Conservation (phyloP, 805 yeast genomes). For the Lipomyces oligophaga region DNA sequence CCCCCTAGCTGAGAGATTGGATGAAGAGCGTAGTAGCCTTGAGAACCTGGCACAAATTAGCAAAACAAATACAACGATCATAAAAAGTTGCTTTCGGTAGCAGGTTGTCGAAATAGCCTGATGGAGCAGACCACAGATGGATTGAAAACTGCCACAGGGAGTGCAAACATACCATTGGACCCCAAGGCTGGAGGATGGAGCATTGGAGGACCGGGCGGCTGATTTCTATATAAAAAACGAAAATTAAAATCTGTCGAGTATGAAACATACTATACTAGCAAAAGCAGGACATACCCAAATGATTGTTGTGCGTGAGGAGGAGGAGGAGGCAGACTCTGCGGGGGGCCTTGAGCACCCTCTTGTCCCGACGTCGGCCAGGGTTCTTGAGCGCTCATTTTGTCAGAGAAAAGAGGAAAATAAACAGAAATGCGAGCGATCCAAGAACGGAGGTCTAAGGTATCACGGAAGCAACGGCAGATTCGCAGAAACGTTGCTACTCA, state of each 20-base stretch:
- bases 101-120: too few relatives aligned
- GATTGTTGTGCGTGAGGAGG: conserved; percentile 33
- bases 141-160: too few relatives aligned
- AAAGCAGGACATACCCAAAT: conserved; percentile 30
- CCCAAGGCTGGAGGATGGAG: conserved; percentile 36
- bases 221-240: conserved; percentile 25
- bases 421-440: too few relatives aligned
- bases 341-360: conserved; percentile 21
- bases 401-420: too few relatives aligned
- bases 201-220: conserved; percentile 36
- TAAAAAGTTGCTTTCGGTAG: too few relatives aligned
- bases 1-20: conserved; percentile 34
- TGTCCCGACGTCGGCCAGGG: conserved; percentile 26
- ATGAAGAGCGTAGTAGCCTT: conserved; percentile 33
- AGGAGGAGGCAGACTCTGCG: conserved; percentile 23
- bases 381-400: conserved; percentile 16
- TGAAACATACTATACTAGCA: conserved; percentile 23
- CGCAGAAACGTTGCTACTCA: too few relatives aligned
- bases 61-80: too few relatives aligned
- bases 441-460: too few relatives aligned
- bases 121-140: too few relatives aligned
- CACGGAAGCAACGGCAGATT: too few relatives aligned
- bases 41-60: conserved; percentile 18
- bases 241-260: neutral
- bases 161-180: conserved; percentile 16